Conservation (phyloP, 75 land plant genomes). For the Pseudotsuga menziesii region DNA sequence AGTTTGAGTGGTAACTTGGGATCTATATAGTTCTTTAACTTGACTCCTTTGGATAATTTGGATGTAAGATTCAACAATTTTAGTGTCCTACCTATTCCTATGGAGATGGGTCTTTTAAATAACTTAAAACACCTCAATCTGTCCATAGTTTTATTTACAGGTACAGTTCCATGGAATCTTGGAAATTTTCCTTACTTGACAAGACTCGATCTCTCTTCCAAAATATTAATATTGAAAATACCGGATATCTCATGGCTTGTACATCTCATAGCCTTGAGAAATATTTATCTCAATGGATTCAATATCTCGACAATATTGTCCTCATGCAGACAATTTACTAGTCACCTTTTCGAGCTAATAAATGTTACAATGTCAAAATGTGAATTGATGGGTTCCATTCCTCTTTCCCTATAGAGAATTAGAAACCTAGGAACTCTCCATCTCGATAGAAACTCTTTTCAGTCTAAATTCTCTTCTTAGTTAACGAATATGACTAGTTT, state of each 20-base stretch:
- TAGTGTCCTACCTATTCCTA: constrained; percentile 15
- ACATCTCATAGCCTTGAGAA: background rate
- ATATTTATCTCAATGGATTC: no score
- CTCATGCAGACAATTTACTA: background rate
- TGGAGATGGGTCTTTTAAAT: constrained; percentile 14
- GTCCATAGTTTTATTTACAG: constrained; percentile 16
- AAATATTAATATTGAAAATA: background rate
- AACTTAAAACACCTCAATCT: constrained; percentile 17
- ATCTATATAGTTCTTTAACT: background rate
- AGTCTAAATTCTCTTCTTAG: background rate
- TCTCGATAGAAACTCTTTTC: constrained; percentile 10
- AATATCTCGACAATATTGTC: no score
- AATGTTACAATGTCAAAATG: background rate
- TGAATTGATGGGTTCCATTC: constrained; percentile 13
- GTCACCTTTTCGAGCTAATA: background rate
- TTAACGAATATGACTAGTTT: background rate
- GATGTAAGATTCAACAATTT: constrained; percentile 26
- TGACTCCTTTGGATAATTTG: constrained; percentile 14
- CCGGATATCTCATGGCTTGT: background rate
- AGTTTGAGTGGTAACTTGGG: no score
- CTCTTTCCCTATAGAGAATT: constrained; percentile 1
- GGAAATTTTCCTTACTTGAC: constrained; percentile 20
- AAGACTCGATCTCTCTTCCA: background rate
- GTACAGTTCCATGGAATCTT: constrained; percentile 13
- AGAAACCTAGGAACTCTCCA: constrained; percentile 11